Percentiles rank a stretch among this genome's conserved stretches.
These are phyloP conservation scores for Ramaria rubella DNA, from an alignment of 768 basidiomycete genomes.

Conservation along the genomic window DNA sequence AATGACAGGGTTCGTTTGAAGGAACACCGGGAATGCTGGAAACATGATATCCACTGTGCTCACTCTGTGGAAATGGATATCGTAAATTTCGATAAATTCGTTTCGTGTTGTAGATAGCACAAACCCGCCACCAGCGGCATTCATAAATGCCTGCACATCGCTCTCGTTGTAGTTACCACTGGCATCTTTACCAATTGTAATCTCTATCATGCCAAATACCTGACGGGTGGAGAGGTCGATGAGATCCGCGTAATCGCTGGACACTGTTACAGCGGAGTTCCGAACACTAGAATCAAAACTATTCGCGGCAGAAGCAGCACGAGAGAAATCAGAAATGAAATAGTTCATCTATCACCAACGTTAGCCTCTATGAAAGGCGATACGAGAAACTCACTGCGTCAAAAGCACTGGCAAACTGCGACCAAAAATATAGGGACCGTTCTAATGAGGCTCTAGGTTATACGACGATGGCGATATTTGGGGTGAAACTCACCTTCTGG, in stretches of 20 bases:
- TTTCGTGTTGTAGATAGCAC: neutral
- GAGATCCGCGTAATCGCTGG: slow-evolving; percentile 16
- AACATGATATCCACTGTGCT: slow-evolving; percentile 20
- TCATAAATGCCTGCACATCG: slow-evolving; percentile 13
- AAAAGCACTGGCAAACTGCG: neutral
- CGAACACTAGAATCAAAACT: slow-evolving; percentile 14
- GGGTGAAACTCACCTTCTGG: neutral
- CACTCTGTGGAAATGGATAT: neutral
- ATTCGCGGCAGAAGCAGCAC: neutral
- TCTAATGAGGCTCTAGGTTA: neutral
- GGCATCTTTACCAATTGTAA: slow-evolving; percentile 8
- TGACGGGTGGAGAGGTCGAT: slow-evolving; percentile 17
- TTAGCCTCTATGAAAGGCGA: neutral
- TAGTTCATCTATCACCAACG: neutral
- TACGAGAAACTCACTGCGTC: slow-evolving; percentile 1
- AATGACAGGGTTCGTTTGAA: slow-evolving; percentile 17
- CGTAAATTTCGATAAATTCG: neutral
- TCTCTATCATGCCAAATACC: slow-evolving; percentile 16
- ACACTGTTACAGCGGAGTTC: slow-evolving; percentile 9
- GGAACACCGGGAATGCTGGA: slow-evolving; percentile 15
- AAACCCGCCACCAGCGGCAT: slow-evolving; percentile 9
- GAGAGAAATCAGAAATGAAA: slow-evolving; percentile 10
- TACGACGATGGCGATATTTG: neutral
- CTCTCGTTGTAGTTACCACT: slow-evolving; percentile 5
- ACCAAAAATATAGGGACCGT: slow-evolving; percentile 5